phyloP scores from a whole-genome alignment of 192 early-diverging fungal species.

The Gigaspora rosea region DNA sequence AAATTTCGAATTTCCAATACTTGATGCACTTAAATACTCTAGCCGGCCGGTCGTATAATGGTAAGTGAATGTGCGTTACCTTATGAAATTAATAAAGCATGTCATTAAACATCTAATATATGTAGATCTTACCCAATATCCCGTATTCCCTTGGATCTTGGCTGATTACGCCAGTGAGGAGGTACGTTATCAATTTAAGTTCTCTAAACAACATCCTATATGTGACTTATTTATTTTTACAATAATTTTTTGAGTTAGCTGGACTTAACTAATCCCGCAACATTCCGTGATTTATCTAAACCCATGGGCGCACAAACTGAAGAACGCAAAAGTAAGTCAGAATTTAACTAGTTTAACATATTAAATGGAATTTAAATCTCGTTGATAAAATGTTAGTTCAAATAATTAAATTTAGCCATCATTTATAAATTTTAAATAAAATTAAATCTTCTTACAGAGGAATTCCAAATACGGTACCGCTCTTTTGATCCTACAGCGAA shows the following conservation, averaged over 20 bases:
- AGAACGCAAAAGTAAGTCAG: conserved; percentile 48
- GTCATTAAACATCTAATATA: conserved; percentile 31
- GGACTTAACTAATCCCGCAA: conserved; percentile 72
- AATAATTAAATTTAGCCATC: too few species aligned
- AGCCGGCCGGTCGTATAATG: conserved; percentile 78
- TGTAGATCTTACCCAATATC: conserved; percentile 92
- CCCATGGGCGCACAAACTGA: conserved; percentile 88
- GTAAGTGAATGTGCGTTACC: conserved; percentile 20
- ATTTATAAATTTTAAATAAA: conserved; percentile 5
- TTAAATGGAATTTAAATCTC: not conserved
- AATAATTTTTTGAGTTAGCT: conserved; percentile 49
- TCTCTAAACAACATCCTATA: not conserved
- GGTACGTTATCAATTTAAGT: conserved; percentile 22
- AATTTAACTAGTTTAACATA: not conserved
- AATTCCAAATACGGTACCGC: conserved; percentile 66
- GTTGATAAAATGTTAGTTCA: not conserved
- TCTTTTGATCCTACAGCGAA: conserved; percentile 61
- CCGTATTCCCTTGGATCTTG: conserved; percentile 95
- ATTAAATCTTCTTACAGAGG: conserved; percentile 37
- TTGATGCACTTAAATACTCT: conserved; percentile 91
- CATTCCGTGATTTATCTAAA: conserved; percentile 87
- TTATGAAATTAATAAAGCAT: not conserved
- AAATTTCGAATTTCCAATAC: conserved; percentile 96
- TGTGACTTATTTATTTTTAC: conserved; percentile 33
- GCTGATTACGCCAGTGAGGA: conserved; percentile 75